Evolutionary conservation across 176 grass and related monocot species (phyloP).

Genomic region (Musa itinerans): DNA sequence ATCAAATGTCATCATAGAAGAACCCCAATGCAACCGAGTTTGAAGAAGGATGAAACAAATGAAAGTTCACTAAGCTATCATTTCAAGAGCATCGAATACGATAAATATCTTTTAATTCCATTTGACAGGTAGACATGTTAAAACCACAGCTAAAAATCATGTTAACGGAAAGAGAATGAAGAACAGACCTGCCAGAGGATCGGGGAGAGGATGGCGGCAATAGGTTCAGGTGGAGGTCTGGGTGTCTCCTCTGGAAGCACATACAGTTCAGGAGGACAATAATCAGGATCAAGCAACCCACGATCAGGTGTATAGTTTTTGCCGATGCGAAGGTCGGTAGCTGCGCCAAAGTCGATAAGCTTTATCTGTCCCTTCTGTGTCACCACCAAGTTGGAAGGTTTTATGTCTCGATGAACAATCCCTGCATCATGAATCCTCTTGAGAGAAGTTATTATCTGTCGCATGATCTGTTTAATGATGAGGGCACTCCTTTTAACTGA

Average conservation of each 20-base stretch:
- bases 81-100: not conserved
- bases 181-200: conserved; percentile 74
- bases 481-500: conserved; percentile 44
- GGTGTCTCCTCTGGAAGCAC: conserved; percentile 95
- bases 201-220: conserved; percentile 89
- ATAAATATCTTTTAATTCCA: not conserved
- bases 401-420: conserved; percentile 94
- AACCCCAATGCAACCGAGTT: not conserved
- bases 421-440: conserved; percentile 81
- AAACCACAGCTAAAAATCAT: not conserved
- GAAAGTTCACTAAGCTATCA: not conserved
- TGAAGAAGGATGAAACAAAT: not conserved
- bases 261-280: conserved; percentile 89
- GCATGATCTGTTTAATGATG: conserved; percentile 89
- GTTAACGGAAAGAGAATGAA: not conserved
- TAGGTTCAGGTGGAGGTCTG: conserved; percentile 59
- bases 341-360: conserved; percentile 96
- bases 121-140: not conserved
- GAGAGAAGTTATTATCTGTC: conserved; percentile 83
- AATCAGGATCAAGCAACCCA: conserved; percentile 72
- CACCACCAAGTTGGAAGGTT: conserved; percentile 85
- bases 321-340: conserved; percentile 90
- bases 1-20: not conserved
- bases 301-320: conserved; percentile 89
- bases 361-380: conserved; percentile 77